phyloP scores from a whole-genome alignment of 2,329 filamentous ascomycete genomes.

The Verticillium alfalfae region DNA sequence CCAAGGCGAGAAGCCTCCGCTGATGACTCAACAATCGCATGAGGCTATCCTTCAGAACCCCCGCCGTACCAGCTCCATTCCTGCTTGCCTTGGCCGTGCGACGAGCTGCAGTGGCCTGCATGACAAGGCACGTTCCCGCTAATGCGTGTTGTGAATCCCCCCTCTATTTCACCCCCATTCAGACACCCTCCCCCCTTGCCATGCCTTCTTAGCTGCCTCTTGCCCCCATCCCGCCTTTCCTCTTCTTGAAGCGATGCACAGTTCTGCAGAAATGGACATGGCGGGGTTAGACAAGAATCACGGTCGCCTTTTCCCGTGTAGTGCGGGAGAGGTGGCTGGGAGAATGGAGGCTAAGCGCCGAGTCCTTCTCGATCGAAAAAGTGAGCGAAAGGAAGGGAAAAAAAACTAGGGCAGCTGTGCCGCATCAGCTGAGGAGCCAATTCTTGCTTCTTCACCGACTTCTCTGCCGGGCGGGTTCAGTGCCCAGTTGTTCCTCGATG shows the following conservation, averaged over 20 bases:
- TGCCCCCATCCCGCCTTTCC: neutral
- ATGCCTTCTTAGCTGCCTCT: neutral
- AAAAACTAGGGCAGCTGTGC: too few relatives aligned
- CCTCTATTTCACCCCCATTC: neutral
- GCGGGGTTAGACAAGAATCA: neutral
- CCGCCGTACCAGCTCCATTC: neutral
- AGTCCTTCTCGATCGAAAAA: neutral
- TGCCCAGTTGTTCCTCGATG: conserved; percentile 1
- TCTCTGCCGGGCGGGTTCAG: conserved; percentile 6
- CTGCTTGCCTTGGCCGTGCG: conserved; percentile 5
- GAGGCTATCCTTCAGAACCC: neutral
- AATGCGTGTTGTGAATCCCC: conserved; percentile 4
- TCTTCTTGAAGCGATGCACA: neutral
- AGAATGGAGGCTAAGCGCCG: neutral
- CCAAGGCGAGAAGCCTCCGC: neutral
- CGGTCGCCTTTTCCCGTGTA: neutral
- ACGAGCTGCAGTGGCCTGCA: conserved; percentile 8
- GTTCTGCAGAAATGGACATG: conserved; percentile 5
- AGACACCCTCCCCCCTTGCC: neutral
- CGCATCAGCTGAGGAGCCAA: neutral
- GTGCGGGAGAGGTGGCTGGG: neutral
- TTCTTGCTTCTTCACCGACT: conserved; percentile 12
- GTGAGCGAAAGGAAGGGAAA: too few relatives aligned
- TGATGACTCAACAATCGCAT: neutral
- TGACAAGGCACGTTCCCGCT: conserved; percentile 9